Conservation (phyloP, 2,329 filamentous ascomycete genomes). For the Fusarium kyushuense region DNA sequence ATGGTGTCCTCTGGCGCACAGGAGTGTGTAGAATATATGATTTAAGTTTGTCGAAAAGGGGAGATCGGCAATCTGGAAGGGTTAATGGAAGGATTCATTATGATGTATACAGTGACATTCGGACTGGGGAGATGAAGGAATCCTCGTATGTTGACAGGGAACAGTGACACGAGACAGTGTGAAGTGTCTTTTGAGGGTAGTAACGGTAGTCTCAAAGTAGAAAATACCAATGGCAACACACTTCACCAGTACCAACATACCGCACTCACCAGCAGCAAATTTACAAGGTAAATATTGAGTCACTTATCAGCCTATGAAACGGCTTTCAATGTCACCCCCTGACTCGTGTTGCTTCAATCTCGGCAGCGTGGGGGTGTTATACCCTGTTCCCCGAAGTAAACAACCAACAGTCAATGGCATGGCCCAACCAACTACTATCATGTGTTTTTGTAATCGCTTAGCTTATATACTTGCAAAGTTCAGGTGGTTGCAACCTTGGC, state of each 20-base stretch:
- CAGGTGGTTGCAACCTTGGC: neutral
- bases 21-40: neutral
- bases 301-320: fast-evolving
- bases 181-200: no score
- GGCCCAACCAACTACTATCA: neutral
- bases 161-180: no score
- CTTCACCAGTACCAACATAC: no score
- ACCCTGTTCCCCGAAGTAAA: neutral
- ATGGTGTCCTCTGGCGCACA: neutral
- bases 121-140: neutral
- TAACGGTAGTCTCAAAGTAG: no score
- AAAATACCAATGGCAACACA: no score
- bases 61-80: neutral
- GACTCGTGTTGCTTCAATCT: neutral
- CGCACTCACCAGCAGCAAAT: neutral
- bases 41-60: neutral
- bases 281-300: neutral
- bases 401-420: neutral
- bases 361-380: neutral
- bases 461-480: no score
- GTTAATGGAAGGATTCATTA: neutral
- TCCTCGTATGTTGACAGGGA: neutral
- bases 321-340: neutral
- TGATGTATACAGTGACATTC: neutral
- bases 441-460: neutral